These are phyloP conservation scores for Suillus discolor DNA, from an alignment of 768 basidiomycete species.

Conservation along the genomic window DNA sequence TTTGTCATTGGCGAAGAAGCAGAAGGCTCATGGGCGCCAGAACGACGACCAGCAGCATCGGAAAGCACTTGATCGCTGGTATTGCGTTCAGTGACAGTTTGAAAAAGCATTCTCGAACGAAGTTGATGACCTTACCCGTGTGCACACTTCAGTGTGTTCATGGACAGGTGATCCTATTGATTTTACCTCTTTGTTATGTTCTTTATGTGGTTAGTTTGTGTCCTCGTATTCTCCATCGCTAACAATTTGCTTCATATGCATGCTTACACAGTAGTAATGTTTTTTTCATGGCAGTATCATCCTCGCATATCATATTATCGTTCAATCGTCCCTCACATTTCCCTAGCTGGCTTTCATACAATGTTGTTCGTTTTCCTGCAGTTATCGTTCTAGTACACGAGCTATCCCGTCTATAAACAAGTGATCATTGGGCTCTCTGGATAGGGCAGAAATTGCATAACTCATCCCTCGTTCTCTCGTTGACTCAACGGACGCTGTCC, in stretches of 20 bases:
- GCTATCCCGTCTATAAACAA: conserved; percentile 6
- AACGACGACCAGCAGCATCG: conserved; percentile 20
- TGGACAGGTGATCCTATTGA: conserved; percentile 3
- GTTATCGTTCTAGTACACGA: conserved; percentile 6
- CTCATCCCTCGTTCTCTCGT: not conserved
- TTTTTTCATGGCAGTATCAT: conserved; percentile 5
- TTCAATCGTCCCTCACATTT: conserved; percentile 3
- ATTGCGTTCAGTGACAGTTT: not conserved
- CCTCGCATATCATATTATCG: conserved; percentile 9
- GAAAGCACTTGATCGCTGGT: conserved; percentile 1
- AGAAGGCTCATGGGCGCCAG: conserved; percentile 39
- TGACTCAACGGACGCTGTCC: not conserved
- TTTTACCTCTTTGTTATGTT: conserved; percentile 7
- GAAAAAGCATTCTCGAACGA: not conserved
- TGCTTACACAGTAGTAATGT: not conserved
- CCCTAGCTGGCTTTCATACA: not conserved
- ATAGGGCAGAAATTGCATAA: not conserved
- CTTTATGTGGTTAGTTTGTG: not conserved
- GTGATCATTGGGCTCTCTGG: conserved; percentile 2
- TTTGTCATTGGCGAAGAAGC: conserved; percentile 62
- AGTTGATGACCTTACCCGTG: conserved; percentile 1
- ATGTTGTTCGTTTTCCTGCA: conserved; percentile 7
- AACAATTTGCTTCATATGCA: conserved; percentile 8
- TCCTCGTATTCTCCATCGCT: conserved; percentile 3
- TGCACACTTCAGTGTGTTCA: conserved; percentile 2